Conservation (phyloP, 1,284 basidiomycete species). For the Trichosporon ovoides region DNA sequence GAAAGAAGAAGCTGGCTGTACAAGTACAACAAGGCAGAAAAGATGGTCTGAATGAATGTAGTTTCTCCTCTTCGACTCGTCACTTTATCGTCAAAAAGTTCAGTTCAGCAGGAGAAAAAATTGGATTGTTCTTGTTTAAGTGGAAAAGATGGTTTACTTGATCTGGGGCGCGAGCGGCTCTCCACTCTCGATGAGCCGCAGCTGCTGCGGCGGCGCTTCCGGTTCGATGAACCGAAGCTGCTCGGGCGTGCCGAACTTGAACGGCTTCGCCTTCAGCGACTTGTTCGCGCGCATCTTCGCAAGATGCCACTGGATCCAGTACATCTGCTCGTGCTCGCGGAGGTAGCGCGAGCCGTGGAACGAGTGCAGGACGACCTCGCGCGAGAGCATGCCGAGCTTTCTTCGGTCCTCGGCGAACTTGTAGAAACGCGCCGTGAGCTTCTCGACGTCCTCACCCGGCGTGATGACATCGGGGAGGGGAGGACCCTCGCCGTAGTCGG, state of each 20-base stretch:
- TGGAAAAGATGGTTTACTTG: no score
- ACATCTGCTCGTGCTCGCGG: conserved; percentile 20
- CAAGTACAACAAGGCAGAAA: no score
- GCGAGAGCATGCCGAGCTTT: conserved; percentile 14
- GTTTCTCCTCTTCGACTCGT: no score
- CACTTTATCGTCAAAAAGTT: no score
- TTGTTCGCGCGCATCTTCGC: conserved; percentile 11
- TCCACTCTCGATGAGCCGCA: no score
- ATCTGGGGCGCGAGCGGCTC: no score
- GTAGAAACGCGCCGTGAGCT: conserved; percentile 16
- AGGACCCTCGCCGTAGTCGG: background rate
- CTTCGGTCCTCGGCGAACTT: conserved; percentile 11
- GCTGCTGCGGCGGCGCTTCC: no score
- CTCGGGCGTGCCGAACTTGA: conserved; percentile 10
- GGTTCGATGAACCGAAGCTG: background rate
- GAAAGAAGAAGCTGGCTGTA: no score
- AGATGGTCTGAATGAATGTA: no score
- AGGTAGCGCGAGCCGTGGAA: conserved; percentile 16
- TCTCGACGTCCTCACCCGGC: conserved; percentile 9
- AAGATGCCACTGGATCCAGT: conserved; percentile 17
- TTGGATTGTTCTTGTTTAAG: no score
- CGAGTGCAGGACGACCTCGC: conserved; percentile 11
- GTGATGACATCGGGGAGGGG: conserved; percentile 12
- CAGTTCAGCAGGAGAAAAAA: no score
- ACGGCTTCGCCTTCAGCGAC: conserved; percentile 8